Evolutionary conservation across 2,329 filamentous ascomycete species (phyloP).

Genomic region (Aureobasidium namibiae): DNA sequence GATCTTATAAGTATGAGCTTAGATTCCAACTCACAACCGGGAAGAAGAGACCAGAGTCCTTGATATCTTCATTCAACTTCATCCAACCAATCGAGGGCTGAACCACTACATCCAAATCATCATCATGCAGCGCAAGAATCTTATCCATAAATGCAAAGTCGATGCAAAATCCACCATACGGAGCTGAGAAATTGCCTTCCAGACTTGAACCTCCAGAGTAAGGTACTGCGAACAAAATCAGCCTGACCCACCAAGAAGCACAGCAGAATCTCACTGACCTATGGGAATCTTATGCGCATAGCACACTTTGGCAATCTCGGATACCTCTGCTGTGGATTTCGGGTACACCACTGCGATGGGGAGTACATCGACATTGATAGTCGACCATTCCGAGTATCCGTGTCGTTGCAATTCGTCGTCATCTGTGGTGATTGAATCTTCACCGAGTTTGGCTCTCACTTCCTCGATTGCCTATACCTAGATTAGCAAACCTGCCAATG

Average conservation of each 20-base stretch:
- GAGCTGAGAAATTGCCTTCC: slow-evolving; percentile 80
- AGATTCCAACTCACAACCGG: no score
- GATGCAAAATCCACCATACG: slow-evolving; percentile 71
- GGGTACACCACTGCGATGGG: slow-evolving; percentile 61
- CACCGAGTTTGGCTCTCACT: slow-evolving; percentile 44
- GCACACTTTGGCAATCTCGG: slow-evolving; percentile 60
- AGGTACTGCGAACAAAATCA: slow-evolving; percentile 45
- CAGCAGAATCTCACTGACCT: slow-evolving; percentile 25
- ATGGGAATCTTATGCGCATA: slow-evolving; percentile 73
- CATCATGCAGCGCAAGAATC: slow-evolving; percentile 69
- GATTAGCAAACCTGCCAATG: background rate
- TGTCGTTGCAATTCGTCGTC: slow-evolving; percentile 55
- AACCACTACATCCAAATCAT: slow-evolving; percentile 88
- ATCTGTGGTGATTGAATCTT: slow-evolving; percentile 56
- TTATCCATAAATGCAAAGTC: slow-evolving; percentile 85
- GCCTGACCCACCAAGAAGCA: background rate
- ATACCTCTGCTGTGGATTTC: slow-evolving; percentile 55
- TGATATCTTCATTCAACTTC: slow-evolving; percentile 68
- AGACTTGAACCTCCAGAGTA: slow-evolving; percentile 81
- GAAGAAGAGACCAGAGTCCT: slow-evolving; percentile 48
- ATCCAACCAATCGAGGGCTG: slow-evolving; percentile 92
- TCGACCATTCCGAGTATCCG: slow-evolving; percentile 64
- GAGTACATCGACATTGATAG: slow-evolving; percentile 54
- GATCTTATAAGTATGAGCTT: no score
- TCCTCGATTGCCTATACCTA: slow-evolving; percentile 45